Conservation (phyloP, 2,329 filamentous ascomycete genomes). For the Diaporthe vaccinii region DNA sequence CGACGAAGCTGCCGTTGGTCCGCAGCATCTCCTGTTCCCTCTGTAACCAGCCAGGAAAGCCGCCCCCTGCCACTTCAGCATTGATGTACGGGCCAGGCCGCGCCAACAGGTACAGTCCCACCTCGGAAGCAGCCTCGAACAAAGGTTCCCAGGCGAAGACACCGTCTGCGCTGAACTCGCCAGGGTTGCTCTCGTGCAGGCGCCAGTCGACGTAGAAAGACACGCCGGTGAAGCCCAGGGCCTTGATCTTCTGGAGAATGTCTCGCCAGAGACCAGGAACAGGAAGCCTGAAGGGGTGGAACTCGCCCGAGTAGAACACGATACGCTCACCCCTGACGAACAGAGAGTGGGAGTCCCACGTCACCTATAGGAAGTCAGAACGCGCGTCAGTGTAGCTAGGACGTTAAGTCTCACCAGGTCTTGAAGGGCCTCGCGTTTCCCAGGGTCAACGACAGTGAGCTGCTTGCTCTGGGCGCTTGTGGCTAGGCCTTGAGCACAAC, state of each 20-base stretch:
- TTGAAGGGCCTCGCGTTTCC: constrained; percentile 33
- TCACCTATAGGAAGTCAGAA: constrained; percentile 56
- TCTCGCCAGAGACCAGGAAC: constrained; percentile 65
- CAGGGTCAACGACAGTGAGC: constrained; percentile 14
- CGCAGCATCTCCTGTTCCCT: constrained; percentile 75
- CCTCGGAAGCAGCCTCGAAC: constrained; percentile 79
- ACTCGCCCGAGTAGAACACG: constrained; percentile 80
- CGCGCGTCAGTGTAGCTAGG: background rate
- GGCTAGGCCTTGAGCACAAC: constrained; percentile 19
- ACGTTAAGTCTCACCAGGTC: constrained; percentile 26
- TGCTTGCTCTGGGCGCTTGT: constrained; percentile 3
- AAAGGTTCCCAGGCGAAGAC: constrained; percentile 81
- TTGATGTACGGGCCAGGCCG: constrained; percentile 83
- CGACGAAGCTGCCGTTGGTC: constrained; percentile 73
- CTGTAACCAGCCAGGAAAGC: constrained; percentile 85
- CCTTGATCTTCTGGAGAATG: constrained; percentile 86
- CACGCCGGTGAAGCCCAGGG: constrained; percentile 82
- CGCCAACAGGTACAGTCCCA: constrained; percentile 83
- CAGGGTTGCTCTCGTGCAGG: constrained; percentile 79
- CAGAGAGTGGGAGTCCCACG: constrained; percentile 80
- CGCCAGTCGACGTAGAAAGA: constrained; percentile 88
- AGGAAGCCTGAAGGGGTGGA: constrained; percentile 76
- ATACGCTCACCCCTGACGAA: constrained; percentile 78
- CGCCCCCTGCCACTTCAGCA: constrained; percentile 81
- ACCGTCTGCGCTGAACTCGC: constrained; percentile 77